These are phyloP conservation scores for Plantago lanceolata DNA, from an alignment of 305 asterid genomes.

Conservation along the genomic window DNA sequence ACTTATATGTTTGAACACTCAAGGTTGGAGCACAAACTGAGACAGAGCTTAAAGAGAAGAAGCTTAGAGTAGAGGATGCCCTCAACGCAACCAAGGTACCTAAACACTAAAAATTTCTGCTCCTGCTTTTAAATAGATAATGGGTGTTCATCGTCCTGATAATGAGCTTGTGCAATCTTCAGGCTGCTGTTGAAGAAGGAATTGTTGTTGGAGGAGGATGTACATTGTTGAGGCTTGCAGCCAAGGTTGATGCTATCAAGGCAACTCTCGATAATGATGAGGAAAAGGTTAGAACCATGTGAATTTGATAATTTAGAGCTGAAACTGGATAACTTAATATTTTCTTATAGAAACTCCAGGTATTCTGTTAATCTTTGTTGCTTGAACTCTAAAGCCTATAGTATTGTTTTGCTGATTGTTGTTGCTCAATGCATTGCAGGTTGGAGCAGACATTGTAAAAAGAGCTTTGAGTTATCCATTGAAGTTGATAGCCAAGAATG, in stretches of 20 bases:
- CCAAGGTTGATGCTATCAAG: conserved; percentile 58
- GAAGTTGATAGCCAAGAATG: conserved; percentile 66
- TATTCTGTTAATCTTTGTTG: not conserved
- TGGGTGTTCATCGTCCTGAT: not conserved
- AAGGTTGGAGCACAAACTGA: conserved; percentile 96
- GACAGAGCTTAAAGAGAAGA: conserved; percentile 86
- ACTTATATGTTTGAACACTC: not conserved
- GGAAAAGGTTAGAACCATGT: conserved; percentile 41
- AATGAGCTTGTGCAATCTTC: not conserved
- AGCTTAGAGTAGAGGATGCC: conserved; percentile 94
- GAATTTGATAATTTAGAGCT: not conserved
- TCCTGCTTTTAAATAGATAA: not conserved
- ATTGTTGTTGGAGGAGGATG: conserved; percentile 83
- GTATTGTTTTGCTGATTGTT: not conserved
- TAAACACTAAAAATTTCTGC: not conserved
- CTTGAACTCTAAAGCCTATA: not conserved
- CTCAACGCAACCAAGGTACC: conserved; percentile 88
- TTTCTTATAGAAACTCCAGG: not conserved
- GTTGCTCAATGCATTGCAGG: conserved; percentile 30
- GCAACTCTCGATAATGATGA: conserved; percentile 60
- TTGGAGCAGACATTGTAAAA: conserved; percentile 65
- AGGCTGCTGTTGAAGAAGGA: conserved; percentile 89
- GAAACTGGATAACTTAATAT: not conserved
- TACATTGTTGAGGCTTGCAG: conserved; percentile 56
- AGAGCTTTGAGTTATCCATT: conserved; percentile 66